A percentile compares a stretch with the other conserved stretches of the same genome.
Evolutionary conservation across 345 rosid species (phyloP).

Genomic region (Cardamine resedifolia): DNA sequence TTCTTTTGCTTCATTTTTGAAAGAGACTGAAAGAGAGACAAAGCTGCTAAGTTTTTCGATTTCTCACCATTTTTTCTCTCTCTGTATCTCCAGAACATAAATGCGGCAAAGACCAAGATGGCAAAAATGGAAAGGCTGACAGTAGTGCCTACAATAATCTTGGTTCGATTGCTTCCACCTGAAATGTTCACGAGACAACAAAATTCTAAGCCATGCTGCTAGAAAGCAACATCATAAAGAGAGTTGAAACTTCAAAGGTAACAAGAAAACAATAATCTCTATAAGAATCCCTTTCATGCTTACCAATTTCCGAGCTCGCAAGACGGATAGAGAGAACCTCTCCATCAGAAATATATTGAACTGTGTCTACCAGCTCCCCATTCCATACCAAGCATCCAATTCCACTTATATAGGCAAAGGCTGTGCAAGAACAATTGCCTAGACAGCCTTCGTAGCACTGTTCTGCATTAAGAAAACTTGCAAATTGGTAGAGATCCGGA

Average conservation of each 20-base stretch:
- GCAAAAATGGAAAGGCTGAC: conserved; percentile 23
- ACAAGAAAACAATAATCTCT: not conserved
- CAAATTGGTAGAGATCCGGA: conserved; percentile 3
- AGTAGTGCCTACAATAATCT: conserved; percentile 1
- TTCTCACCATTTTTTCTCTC: conserved; percentile 15
- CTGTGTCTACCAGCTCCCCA: conserved; percentile 13
- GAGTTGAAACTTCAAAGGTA: not conserved
- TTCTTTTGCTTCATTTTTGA: not conserved
- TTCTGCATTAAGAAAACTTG: not conserved
- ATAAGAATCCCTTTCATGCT: not conserved
- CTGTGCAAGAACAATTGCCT: conserved; percentile 21
- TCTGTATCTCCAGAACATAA: conserved; percentile 21
- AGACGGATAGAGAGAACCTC: conserved; percentile 19
- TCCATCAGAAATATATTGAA: conserved; percentile 8
- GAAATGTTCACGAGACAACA: not conserved
- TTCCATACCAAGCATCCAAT: conserved; percentile 34
- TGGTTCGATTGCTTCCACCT: conserved; percentile 30
- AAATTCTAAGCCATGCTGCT: not conserved
- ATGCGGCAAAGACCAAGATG: conserved; percentile 9
- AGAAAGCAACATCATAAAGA: not conserved
- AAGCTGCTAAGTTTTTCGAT: not conserved
- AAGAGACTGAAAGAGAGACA: not conserved
- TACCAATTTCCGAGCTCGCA: conserved; percentile 27
- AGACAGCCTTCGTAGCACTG: conserved; percentile 7
- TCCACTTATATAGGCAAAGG: conserved; percentile 18